Evolutionary conservation across 2,329 filamentous ascomycete species (phyloP).

Genomic region (Epichloe hybrida): DNA sequence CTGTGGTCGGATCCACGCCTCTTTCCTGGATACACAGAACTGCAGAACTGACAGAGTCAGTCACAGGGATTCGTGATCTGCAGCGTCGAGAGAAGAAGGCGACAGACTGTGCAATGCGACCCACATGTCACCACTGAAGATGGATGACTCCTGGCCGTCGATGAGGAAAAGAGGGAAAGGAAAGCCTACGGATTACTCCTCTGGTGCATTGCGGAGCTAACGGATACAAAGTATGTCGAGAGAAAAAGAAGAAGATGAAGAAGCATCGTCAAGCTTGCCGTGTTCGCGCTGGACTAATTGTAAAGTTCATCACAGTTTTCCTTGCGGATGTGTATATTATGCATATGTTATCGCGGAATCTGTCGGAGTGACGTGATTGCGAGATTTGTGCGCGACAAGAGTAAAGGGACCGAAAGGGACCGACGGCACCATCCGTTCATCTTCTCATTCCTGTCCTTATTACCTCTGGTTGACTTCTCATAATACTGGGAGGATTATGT

Average conservation of each 20-base stretch:
- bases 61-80: slow-evolving; percentile 1
- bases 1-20: background rate
- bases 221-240: background rate
- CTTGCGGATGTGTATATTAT: background rate
- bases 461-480: too few species aligned
- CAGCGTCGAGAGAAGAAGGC: background rate
- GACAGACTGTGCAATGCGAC: background rate
- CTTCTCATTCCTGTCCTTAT: too few species aligned
- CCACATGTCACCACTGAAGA: background rate
- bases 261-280: background rate
- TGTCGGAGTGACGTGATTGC: background rate
- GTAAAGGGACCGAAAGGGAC: background rate
- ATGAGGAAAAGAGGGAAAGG: background rate
- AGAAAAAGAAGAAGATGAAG: background rate
- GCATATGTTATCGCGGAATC: background rate
- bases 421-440: background rate
- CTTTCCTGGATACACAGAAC: background rate
- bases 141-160: background rate
- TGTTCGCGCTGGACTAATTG: background rate
- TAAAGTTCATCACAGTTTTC: background rate
- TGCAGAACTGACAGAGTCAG: background rate
- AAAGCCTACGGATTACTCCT: background rate
- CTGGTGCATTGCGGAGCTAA: too few species aligned
- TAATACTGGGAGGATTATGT: background rate
- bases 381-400: background rate